Percentiles rank a stretch among this genome's conserved stretches.
phyloP scores from a whole-genome alignment of 768 basidiomycete species.

The Clitopilus passeckerianus region DNA sequence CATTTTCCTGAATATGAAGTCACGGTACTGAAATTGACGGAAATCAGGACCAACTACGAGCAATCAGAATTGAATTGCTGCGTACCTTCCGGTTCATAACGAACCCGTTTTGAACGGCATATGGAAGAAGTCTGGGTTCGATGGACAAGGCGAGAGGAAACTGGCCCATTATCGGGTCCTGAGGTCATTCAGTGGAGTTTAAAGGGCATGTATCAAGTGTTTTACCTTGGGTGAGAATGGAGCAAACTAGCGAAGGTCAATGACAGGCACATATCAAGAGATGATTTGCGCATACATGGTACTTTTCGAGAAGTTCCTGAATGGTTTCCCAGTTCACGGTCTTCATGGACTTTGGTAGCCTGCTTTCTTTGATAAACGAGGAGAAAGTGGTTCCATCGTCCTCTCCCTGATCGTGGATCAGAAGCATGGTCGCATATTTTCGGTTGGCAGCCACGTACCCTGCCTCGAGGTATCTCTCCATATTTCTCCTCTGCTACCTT shows the following conservation, averaged over 20 bases:
- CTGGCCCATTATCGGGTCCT: slow-evolving; percentile 78
- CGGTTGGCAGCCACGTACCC: slow-evolving; percentile 23
- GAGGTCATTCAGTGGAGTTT: slow-evolving; percentile 10
- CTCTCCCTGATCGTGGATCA: slow-evolving; percentile 40
- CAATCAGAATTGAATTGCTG: background rate
- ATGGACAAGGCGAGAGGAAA: slow-evolving; percentile 74
- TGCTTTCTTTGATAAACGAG: slow-evolving; percentile 65
- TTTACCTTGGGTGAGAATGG: slow-evolving; percentile 69
- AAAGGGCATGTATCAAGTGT: slow-evolving; percentile 7
- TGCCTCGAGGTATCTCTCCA: slow-evolving; percentile 62
- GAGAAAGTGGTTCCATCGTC: slow-evolving; percentile 69
- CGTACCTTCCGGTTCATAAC: slow-evolving; percentile 71
- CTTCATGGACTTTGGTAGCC: slow-evolving; percentile 55
- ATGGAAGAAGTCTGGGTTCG: slow-evolving; percentile 70
- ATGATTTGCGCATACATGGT: slow-evolving; percentile 42
- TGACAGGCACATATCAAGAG: slow-evolving; percentile 11
- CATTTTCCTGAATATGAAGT: slow-evolving; percentile 86
- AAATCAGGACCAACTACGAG: background rate
- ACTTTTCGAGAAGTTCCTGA: slow-evolving; percentile 62
- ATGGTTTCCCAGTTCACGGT: slow-evolving; percentile 60
- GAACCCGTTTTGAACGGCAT: slow-evolving; percentile 71
- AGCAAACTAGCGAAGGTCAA: slow-evolving; percentile 51
- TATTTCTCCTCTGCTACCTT: slow-evolving; percentile 51
- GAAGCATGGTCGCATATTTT: background rate
- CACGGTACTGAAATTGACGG: slow-evolving; percentile 52